Evolutionary conservation across 2,329 filamentous ascomycete genomes (phyloP).

Genomic region (Claviceps humidiphila): DNA sequence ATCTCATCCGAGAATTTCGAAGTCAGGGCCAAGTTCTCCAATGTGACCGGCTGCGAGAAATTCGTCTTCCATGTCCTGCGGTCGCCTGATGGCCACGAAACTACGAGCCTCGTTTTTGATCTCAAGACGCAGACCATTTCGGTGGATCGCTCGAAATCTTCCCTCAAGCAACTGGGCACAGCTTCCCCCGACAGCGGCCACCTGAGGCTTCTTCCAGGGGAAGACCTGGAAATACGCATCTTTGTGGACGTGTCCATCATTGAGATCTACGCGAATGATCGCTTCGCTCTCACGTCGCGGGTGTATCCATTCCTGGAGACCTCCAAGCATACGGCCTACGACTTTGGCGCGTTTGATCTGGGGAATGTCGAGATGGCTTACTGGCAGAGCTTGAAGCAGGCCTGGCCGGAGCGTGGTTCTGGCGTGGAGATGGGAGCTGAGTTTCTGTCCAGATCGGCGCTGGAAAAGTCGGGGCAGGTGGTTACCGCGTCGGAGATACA

Average conservation of each 20-base stretch:
- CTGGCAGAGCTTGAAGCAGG: conserved; percentile 2
- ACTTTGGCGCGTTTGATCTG: conserved; percentile 3
- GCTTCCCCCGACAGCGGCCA: background rate
- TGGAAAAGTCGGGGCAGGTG: background rate
- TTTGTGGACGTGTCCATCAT: conserved; percentile 12
- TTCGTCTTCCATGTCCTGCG: conserved; percentile 4
- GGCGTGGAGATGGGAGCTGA: conserved; percentile 3
- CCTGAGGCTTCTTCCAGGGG: conserved; percentile 6
- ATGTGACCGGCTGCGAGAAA: conserved; percentile 2
- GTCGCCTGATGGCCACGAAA: conserved; percentile 5
- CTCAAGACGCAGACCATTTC: conserved; percentile 7
- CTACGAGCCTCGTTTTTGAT: conserved; percentile 10
- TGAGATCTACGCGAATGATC: conserved; percentile 12
- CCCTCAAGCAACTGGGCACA: conserved; percentile 5
- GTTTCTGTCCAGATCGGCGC: background rate
- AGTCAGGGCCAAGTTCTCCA: conserved; percentile 2
- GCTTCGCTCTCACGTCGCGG: conserved; percentile 11
- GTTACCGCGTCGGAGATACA: background rate
- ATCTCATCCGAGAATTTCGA: conserved; percentile 5
- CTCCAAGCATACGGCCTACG: background rate
- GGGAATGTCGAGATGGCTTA: conserved; percentile 1
- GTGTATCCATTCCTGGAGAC: conserved; percentile 10
- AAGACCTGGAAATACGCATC: conserved; percentile 9
- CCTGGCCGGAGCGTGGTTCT: conserved; percentile 3
- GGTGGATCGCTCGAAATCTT: conserved; percentile 9